Base-by-base conservation (phyloP, 495 filamentous ascomycete species). In the Elaphomyces granulatus region DNA sequence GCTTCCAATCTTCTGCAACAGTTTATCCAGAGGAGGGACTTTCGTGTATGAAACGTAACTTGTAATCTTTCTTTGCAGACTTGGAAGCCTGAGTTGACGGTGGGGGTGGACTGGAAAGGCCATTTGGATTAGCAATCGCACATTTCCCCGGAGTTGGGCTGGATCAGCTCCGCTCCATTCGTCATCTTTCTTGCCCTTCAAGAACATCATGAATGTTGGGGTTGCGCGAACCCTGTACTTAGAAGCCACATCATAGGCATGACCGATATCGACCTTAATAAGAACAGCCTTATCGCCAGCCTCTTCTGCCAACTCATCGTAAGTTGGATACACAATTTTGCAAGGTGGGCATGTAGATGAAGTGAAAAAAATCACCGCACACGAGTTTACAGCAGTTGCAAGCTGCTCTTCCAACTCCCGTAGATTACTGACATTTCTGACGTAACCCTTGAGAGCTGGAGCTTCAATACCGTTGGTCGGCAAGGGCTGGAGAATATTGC, bases 311-410 rank as follows among this genome's bases (percentile, higher is more conserved):
- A 95, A 67, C 42, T 81, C 67, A 38, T 93, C 80, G 49, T 86
- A 95, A 4, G 78, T 60, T 14, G 87, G 87, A 48, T 94, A 88
- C 3, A 93, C 70, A 10, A 72, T 58, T 57, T 78, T 85, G 70
- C 88, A 95, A 2, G 88, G 86, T 1, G 77, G 72, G 50, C 88
- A 95, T 19, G 78, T 90, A 2, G 81, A 68, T 8, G 81, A 87
- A 2, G 88, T 95, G 59, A 96, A 96, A 68, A 94, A 96, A 44
- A 94, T 69, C 20, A 90, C 76, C 3, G 84, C 83, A 46, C 81
- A 87, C 1, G 77, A 71, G 14, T 68, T 59, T 15, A 70, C 64
- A 7, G 80, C 77, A 20, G 63, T 59, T 2, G 61, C 52, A 3
- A 94, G 59, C 8, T 79, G 55, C 15, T 53, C 51, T 8, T 86